Percentiles rank a stretch among this genome's conserved stretches.
Evolutionary conservation across 1,139 yeast genomes (phyloP).

Genomic region (Taphrina sp.): DNA sequence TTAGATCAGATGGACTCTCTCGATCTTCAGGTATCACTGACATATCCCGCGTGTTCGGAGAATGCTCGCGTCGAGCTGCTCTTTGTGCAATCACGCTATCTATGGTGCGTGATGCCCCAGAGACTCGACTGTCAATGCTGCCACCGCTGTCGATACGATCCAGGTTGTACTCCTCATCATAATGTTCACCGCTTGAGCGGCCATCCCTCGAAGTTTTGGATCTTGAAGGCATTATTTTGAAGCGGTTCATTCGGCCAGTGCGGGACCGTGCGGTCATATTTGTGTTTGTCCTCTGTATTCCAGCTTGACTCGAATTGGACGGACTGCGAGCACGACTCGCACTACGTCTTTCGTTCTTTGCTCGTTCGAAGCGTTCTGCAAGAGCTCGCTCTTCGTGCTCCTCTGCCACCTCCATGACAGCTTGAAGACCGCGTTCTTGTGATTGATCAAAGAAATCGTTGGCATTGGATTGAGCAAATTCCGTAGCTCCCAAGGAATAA

Average conservation of each 20-base stretch:
- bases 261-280: conserved; percentile 10
- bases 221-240: conserved; percentile 22
- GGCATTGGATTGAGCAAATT: conserved; percentile 26
- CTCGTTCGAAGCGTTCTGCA: conserved; percentile 16
- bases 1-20: not conserved
- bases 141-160: conserved; percentile 9
- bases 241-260: conserved; percentile 14
- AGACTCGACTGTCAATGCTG: not conserved
- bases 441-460: conserved; percentile 30
- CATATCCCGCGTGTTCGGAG: too few species aligned
- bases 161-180: conserved; percentile 19
- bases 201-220: conserved; percentile 1
- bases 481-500: conserved; percentile 27
- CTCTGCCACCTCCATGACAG: conserved; percentile 30
- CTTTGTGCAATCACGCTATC: not conserved
- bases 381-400: conserved; percentile 24
- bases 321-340: conserved; percentile 18
- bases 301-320: not conserved
- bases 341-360: conserved; percentile 11
- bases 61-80: not conserved
- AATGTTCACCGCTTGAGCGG: conserved; percentile 2
- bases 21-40: conserved; percentile 6
- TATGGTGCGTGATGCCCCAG: conserved; percentile 4
- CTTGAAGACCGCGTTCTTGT: conserved; percentile 25
- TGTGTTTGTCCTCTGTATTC: conserved; percentile 20